Percentiles rank a stretch among this genome's conserved stretches.
Conservation (phyloP, 208 protist genomes). For the Leishmania tropica region DNA sequence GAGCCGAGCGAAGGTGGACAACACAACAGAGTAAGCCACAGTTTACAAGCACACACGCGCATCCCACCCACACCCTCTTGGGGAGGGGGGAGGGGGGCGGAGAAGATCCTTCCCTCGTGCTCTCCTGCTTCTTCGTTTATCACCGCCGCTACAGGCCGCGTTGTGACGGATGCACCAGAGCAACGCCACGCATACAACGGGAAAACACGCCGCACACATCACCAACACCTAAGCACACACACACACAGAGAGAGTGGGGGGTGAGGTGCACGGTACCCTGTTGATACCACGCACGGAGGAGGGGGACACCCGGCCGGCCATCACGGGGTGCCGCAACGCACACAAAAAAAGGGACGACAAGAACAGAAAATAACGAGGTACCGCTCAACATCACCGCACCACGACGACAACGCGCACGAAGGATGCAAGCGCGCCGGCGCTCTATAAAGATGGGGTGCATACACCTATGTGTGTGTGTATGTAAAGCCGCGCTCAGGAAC, state of each 20-base stretch:
- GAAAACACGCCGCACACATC: neutral
- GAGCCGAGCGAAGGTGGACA: too few species aligned
- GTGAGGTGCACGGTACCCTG: neutral
- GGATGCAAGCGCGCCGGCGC: neutral
- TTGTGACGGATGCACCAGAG: neutral
- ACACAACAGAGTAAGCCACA: too few species aligned
- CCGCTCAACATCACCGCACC: neutral
- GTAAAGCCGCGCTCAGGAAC: neutral
- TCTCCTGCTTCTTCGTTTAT: neutral
- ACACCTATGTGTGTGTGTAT: neutral
- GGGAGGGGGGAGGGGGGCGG: neutral
- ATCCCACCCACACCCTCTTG: too few species aligned
- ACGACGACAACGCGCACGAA: neutral
- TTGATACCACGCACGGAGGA: neutral
- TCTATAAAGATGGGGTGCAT: neutral
- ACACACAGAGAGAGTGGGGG: neutral
- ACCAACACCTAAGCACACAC: neutral
- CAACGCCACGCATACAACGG: neutral
- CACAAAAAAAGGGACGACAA: neutral
- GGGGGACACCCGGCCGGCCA: neutral
- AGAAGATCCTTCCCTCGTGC: neutral
- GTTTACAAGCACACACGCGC: too few species aligned
- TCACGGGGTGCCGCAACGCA: neutral
- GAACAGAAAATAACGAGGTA: neutral
- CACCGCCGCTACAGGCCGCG: neutral